Conservation (phyloP, 169 alveolate genomes). For the Plasmodium ovale region DNA sequence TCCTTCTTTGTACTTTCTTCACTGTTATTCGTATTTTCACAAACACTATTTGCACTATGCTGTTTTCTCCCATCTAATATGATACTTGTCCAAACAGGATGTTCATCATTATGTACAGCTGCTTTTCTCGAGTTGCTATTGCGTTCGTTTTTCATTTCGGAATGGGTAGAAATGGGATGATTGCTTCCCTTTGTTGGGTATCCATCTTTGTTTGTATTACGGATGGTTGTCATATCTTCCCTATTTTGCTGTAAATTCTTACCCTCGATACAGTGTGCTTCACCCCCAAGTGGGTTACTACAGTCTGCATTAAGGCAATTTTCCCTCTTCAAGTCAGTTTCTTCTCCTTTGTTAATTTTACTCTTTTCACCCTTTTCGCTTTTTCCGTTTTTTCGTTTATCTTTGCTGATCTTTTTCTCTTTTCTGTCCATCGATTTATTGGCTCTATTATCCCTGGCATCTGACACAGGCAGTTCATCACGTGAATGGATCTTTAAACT, state of each 20-base stretch:
- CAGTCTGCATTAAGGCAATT: neutral
- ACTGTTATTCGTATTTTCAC: neutral
- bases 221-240: too few species aligned
- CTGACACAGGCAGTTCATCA: neutral
- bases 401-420: neutral
- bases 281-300: constrained; percentile 2
- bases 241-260: too few species aligned
- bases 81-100: too few species aligned
- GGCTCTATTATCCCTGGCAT: neutral
- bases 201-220: too few species aligned
- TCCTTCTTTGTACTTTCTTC: neutral
- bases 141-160: too few species aligned
- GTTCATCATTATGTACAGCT: neutral
- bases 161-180: too few species aligned
- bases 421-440: neutral
- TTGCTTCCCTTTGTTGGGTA: too few species aligned
- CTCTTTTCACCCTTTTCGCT: neutral
- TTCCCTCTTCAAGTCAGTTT: neutral
- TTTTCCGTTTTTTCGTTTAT: neutral
- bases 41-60: neutral
- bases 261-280: too few species aligned
- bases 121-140: too few species aligned
- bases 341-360: constrained; percentile 2
- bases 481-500: neutral
- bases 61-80: neutral